A percentile compares a stretch with the other conserved stretches of the same genome.
Evolutionary conservation across 805 yeast genomes (phyloP).

Genomic region (Zygoascus bituminiphila): DNA sequence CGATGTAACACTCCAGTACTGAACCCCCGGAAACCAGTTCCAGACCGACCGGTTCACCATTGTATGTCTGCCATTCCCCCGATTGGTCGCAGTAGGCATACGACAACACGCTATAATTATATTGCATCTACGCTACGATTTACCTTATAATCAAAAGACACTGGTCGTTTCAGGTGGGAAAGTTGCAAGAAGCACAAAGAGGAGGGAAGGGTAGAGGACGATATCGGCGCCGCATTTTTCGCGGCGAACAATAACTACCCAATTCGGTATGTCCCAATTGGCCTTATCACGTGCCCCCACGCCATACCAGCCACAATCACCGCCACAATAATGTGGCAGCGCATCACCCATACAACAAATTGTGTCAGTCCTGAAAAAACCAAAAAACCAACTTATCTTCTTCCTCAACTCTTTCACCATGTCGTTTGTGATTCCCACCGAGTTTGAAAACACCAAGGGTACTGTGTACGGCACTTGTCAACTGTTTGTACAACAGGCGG

Average conservation of each 20-base stretch:
- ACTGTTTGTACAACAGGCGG: slow-evolving; percentile 25
- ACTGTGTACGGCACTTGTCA: slow-evolving; percentile 22
- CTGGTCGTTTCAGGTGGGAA: too few species aligned
- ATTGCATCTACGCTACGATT: too few species aligned
- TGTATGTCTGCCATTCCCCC: not conserved
- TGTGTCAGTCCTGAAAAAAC: too few species aligned
- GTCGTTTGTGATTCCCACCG: slow-evolving; percentile 18
- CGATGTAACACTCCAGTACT: not conserved
- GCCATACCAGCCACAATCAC: slow-evolving; percentile 1
- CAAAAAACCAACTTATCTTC: not conserved
- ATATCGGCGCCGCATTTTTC: not conserved
- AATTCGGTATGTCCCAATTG: not conserved
- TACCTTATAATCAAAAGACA: too few species aligned
- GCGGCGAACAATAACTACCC: not conserved
- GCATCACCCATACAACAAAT: too few species aligned
- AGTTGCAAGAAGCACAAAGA: not conserved
- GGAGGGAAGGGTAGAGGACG: not conserved
- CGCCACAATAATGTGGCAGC: slow-evolving; percentile 1
- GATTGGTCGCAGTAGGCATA: not conserved
- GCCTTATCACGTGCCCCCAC: not conserved
- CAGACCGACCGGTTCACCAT: not conserved
- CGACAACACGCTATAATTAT: not conserved
- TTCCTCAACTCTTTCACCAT: not conserved
- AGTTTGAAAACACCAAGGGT: slow-evolving; percentile 15
- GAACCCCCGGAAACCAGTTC: not conserved